phyloP scores from a whole-genome alignment of 306 rosid species.

The Trifolium fragiferum region DNA sequence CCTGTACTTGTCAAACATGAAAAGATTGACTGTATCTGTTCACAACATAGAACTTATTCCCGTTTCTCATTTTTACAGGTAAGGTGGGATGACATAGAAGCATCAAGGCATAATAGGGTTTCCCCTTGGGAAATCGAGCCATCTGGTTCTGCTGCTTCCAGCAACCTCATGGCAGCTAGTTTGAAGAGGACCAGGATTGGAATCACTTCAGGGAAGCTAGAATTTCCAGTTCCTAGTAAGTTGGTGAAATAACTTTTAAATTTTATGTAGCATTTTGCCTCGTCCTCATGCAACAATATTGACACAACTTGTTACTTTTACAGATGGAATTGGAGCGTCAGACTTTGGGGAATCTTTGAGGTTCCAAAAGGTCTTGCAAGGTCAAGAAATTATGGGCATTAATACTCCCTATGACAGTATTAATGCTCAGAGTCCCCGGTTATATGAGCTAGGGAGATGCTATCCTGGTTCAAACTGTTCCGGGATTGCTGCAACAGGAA shows the following conservation, averaged over 20 bases:
- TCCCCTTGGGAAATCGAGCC: slow-evolving; percentile 99
- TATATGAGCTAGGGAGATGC: slow-evolving; percentile 69
- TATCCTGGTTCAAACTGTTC: slow-evolving; percentile 65
- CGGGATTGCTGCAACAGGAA: slow-evolving; percentile 62
- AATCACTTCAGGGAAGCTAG: slow-evolving; percentile 59
- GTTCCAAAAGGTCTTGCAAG: slow-evolving; percentile 99
- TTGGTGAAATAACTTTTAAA: not conserved
- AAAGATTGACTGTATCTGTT: not conserved
- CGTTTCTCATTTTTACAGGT: slow-evolving; percentile 55
- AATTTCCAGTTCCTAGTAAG: slow-evolving; percentile 80
- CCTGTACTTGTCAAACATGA: too few relatives aligned
- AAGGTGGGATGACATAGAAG: slow-evolving; percentile 90
- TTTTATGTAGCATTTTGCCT: not conserved
- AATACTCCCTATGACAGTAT: slow-evolving; percentile 64
- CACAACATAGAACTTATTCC: not conserved
- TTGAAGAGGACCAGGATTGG: slow-evolving; percentile 87
- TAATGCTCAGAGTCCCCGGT: slow-evolving; percentile 54
- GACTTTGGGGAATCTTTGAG: slow-evolving; percentile 95
- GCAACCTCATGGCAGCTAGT: slow-evolving; percentile 67
- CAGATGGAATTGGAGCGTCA: slow-evolving; percentile 85
- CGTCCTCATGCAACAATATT: slow-evolving; percentile 16
- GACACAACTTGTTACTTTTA: slow-evolving; percentile 20
- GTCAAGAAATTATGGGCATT: slow-evolving; percentile 95
- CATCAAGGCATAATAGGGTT: slow-evolving; percentile 80
- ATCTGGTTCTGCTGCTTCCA: slow-evolving; percentile 71